These are phyloP conservation scores for Leccinum angustisporum DNA, from an alignment of 1,284 basidiomycete species.

Conservation along the genomic window DNA sequence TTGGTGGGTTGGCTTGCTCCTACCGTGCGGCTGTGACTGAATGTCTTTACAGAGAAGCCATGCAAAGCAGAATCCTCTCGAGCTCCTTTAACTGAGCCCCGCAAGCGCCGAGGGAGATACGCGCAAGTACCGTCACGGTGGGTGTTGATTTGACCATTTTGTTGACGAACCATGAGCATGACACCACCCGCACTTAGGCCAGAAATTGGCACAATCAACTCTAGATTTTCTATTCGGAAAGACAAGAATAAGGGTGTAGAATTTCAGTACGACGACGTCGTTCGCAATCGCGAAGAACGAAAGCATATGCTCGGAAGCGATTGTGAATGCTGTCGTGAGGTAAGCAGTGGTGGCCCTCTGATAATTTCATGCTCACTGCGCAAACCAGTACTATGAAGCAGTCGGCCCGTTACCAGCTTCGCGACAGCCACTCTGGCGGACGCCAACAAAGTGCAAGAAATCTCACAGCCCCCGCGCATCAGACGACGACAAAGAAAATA, in stretches of 20 bases:
- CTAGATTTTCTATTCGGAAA: slow-evolving; percentile 67
- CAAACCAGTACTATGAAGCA: slow-evolving; percentile 73
- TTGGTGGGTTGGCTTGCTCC: slow-evolving; percentile 14
- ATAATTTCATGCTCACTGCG: background rate
- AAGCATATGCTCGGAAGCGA: slow-evolving; percentile 72
- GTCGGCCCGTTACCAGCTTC: slow-evolving; percentile 71
- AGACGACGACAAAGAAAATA: slow-evolving; percentile 26
- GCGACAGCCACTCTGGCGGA: slow-evolving; percentile 69
- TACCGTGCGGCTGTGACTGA: background rate
- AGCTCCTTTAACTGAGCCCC: slow-evolving; percentile 21
- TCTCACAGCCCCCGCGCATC: slow-evolving; percentile 2
- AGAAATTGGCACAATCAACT: slow-evolving; percentile 53
- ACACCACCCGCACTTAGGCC: slow-evolving; percentile 14
- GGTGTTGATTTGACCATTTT: slow-evolving; percentile 2
- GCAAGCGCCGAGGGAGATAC: slow-evolving; percentile 34
- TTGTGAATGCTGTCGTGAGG: slow-evolving; percentile 84
- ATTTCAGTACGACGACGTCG: slow-evolving; percentile 76
- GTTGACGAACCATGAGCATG: background rate
- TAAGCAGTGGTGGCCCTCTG: slow-evolving; percentile 29
- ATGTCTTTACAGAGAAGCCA: slow-evolving; percentile 10
- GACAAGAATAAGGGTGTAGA: slow-evolving; percentile 62
- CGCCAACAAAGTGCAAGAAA: slow-evolving; percentile 43
- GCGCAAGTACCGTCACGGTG: slow-evolving; percentile 25
- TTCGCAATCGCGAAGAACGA: slow-evolving; percentile 66
- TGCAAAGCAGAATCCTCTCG: slow-evolving; percentile 34